phyloP scores from a whole-genome alignment of 306 rosid species.

The Cotoneaster glaucophyllus region DNA sequence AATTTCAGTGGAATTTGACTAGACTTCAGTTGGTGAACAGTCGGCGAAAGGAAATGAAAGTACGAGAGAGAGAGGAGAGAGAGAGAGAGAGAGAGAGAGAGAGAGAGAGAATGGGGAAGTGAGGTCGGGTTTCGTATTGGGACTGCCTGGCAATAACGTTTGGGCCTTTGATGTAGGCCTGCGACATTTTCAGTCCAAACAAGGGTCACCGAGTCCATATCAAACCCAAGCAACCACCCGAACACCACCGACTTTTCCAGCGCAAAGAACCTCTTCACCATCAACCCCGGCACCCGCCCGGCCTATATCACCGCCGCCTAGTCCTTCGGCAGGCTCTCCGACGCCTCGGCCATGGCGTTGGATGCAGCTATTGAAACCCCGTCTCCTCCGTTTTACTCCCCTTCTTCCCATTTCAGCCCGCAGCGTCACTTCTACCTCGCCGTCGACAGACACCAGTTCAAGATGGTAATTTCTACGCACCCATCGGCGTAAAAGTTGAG shows the following conservation, averaged over 20 bases:
- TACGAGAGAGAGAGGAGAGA: background rate
- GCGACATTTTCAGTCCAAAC: too few species aligned
- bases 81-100: background rate
- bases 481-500: background rate
- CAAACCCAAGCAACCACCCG: conserved; percentile 23
- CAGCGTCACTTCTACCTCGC: conserved; percentile 83
- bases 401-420: conserved; percentile 38
- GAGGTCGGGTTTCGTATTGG: background rate
- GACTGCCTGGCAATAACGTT: too few species aligned
- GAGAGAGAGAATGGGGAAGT: background rate
- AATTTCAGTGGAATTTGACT: background rate
- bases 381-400: conserved; percentile 33
- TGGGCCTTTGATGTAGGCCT: too few species aligned
- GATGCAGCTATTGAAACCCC: conserved; percentile 35
- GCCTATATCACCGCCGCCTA: conserved; percentile 33
- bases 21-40: background rate
- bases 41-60: background rate
- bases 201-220: too few species aligned
- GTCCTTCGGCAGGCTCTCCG: background rate
- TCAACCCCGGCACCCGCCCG: conserved; percentile 64
- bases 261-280: conserved; percentile 60
- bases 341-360: conserved; percentile 45
- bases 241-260: conserved; percentile 51
- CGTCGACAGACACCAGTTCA: conserved; percentile 73
- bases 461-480: conserved; percentile 42